Conservation (phyloP, 2,329 filamentous ascomycete species). For the Neonectria faginata region DNA sequence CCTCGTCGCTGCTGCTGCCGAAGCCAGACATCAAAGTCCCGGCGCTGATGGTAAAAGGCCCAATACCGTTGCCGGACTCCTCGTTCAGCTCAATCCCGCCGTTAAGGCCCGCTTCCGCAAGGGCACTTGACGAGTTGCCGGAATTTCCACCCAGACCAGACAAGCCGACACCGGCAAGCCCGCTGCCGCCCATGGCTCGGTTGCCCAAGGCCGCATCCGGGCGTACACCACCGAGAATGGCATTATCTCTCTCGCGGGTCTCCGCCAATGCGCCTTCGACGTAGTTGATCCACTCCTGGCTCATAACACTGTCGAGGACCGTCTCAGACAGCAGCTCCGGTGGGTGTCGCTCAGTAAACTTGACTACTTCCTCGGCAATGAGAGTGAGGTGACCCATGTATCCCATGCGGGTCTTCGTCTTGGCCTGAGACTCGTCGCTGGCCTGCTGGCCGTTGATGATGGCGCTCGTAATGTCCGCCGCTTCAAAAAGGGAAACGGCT, state of each 20-base stretch:
- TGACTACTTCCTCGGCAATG: slow-evolving; percentile 98
- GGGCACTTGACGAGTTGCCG: slow-evolving; percentile 69
- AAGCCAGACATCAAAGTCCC: slow-evolving; percentile 89
- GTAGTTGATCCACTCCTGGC: slow-evolving; percentile 92
- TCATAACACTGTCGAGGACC: slow-evolving; percentile 89
- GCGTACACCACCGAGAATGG: slow-evolving; percentile 94
- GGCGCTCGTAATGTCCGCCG: slow-evolving; percentile 86
- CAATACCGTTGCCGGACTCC: slow-evolving; percentile 74
- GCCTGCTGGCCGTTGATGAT: slow-evolving; percentile 91
- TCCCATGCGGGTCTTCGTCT: slow-evolving; percentile 89
- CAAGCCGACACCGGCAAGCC: slow-evolving; percentile 62
- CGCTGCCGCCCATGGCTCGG: slow-evolving; percentile 67
- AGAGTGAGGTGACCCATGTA: slow-evolving; percentile 99
- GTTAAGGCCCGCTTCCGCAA: slow-evolving; percentile 85
- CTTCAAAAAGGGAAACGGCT: slow-evolving; percentile 92
- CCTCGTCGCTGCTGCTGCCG: slow-evolving; percentile 93
- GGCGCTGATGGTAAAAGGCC: slow-evolving; percentile 77
- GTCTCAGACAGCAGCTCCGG: slow-evolving; percentile 86
- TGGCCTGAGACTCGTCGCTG: slow-evolving; percentile 86
- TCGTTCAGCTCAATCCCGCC: slow-evolving; percentile 77
- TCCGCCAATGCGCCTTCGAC: slow-evolving; percentile 93
- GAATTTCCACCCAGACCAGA: slow-evolving; percentile 56
- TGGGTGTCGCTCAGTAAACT: slow-evolving; percentile 94
- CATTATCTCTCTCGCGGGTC: slow-evolving; percentile 95
- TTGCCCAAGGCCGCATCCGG: slow-evolving; percentile 90